Evolutionary conservation across 1,284 basidiomycete species (phyloP), one percentile per base, ranked within the genome.

Genomic region (Caloboletus firmus): DNA sequence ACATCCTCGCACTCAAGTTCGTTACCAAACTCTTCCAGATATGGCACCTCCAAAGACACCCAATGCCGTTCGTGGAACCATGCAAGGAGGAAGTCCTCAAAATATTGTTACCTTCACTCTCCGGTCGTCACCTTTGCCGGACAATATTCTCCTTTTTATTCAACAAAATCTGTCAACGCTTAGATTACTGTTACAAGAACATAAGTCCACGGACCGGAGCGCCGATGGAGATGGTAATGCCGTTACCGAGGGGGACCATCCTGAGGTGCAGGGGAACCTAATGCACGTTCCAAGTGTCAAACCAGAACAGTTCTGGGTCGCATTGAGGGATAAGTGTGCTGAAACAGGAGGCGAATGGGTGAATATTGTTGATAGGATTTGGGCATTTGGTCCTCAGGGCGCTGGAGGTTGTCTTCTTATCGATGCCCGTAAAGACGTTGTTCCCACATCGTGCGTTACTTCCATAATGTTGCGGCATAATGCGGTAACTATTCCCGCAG

Each of bases 301-400:
- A 50, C 79, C 85, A 0, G 88, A 90, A 49, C 81, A 91, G 49
- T 98, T 97, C 69, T 98, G 95, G 94, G 68, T 72, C 5, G 77
- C 79, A 40, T 74, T 98, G 8, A 76, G 80, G n/a, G 76, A 78
- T 10, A 78, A 85, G 28, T 90, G 91, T 60, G 73, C 78, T 41
- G 77, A 82, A 53, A 84, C 78, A 4, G 95, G 93, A 3, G 80
- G 84, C 4, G 93, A 98, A 59, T 98, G 95, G 95, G 72, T 71
- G 3, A 82, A 82, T 45, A 69, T 95, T 9, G 79, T 77, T 0
- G 88, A 93, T 45, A 80, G 77, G 51, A 82, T 97, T 1, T 96
- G 94, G 90, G 84, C 91, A 15, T 96, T 98, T 71, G 97, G 97
- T 0, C 96, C 97, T 0, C 89, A 91, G 59, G 76, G 84, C 49